These are phyloP conservation scores for Penicillium ucsense DNA, from an alignment of 495 filamentous ascomycete genomes.

Conservation along the genomic window DNA sequence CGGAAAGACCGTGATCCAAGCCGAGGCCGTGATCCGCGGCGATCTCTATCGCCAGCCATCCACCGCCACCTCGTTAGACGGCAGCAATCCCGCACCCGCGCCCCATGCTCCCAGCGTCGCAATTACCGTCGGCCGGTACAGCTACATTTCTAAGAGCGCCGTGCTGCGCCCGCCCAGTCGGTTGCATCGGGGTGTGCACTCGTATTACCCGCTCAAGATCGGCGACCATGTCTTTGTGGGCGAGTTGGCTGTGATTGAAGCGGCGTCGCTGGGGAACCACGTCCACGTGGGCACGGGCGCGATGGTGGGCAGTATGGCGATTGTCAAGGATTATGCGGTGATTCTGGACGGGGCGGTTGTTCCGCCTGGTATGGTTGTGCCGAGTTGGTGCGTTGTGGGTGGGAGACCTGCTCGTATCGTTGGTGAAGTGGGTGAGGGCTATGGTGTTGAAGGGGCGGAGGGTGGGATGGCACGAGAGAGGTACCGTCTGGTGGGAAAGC, in stretches of 20 bases:
- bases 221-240: conserved; percentile 89
- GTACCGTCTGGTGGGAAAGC: conserved; percentile 32
- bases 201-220: conserved; percentile 79
- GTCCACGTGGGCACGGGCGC: conserved; percentile 69
- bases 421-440: conserved; percentile 78
- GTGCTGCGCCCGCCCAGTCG: conserved; percentile 70
- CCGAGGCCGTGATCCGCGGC: conserved; percentile 83
- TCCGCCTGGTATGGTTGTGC: conserved; percentile 81
- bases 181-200: conserved; percentile 44
- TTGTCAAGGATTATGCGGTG: conserved; percentile 82
- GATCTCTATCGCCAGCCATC: conserved; percentile 58
- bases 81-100: conserved; percentile 11
- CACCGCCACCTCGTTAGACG: conserved; percentile 17
- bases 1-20: conserved; percentile 88
- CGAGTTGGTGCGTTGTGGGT: conserved; percentile 76
- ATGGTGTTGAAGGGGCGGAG: conserved; percentile 45
- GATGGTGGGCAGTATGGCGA: conserved; percentile 72
- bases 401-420: conserved; percentile 74
- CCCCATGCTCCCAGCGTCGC: conserved; percentile 33
- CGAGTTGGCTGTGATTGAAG: conserved; percentile 60
- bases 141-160: conserved; percentile 64
- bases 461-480: conserved; percentile 39
- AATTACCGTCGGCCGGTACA: conserved; percentile 83
- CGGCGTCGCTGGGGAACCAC: conserved; percentile 68
- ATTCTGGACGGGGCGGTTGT: conserved; percentile 77